phyloP scores from a whole-genome alignment of 2,329 filamentous ascomycete genomes.

The Phaeomoniella chlamydospora region DNA sequence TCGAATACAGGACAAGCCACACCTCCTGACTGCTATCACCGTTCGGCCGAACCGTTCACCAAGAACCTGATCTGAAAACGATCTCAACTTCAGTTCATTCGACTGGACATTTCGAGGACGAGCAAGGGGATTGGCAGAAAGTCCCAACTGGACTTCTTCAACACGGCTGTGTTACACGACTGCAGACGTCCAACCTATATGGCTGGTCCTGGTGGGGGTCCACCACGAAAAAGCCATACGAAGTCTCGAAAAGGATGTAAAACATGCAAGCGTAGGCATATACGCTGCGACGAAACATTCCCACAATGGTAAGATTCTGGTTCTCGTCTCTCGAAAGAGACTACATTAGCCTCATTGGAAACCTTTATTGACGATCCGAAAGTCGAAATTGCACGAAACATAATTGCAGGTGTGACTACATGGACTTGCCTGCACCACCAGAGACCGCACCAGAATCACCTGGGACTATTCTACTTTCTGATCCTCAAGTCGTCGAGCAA shows the following conservation, averaged over 20 bases:
- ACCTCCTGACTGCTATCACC: too few relatives aligned
- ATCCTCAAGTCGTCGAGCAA: conserved; percentile 65
- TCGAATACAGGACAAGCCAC: too few relatives aligned
- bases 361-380: conserved; percentile 6
- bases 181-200: too few relatives aligned
- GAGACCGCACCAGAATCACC: conserved; percentile 36
- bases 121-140: too few relatives aligned
- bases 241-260: conserved; percentile 98
- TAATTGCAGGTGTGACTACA: conserved; percentile 96
- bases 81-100: too few relatives aligned
- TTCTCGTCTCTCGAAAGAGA: too few relatives aligned
- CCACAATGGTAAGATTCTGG: conserved; percentile 80
- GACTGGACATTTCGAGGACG: too few relatives aligned
- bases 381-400: conserved; percentile 98
- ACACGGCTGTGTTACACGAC: too few relatives aligned
- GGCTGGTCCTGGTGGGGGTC: conserved; percentile 90
- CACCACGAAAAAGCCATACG: conserved; percentile 82
- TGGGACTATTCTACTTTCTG: conserved; percentile 61
- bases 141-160: too few relatives aligned
- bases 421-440: conserved; percentile 59
- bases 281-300: conserved; percentile 93
- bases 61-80: too few relatives aligned
- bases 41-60: too few relatives aligned
- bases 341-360: too few relatives aligned
- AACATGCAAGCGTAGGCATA: conserved; percentile 94